Evolutionary conservation across 1,284 basidiomycete genomes (phyloP), one percentile per base, ranked within the genome.

Genomic region (Rhodotorula sp.): DNA sequence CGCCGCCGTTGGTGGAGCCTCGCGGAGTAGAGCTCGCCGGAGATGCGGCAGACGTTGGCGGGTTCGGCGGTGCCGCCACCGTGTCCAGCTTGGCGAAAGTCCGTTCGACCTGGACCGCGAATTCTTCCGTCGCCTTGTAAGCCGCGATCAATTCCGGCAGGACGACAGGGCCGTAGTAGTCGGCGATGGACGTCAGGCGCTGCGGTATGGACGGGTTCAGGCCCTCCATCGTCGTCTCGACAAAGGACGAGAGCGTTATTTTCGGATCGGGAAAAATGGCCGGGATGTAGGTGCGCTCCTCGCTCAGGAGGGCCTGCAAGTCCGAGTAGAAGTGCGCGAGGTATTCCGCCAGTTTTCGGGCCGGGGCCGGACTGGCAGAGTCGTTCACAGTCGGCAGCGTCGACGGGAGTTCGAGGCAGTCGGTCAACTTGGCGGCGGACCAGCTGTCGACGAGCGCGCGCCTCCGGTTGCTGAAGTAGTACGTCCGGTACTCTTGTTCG

Each of bases 401-500:
- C 0, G 21, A 21, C 20, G 49, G 62, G 18, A n/a, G 62, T 29
- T 67, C 62, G 58, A 31, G 29, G 49, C 73, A 77, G 47, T 79
- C 78, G 34, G 58, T 46, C 26, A 80, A 72, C 21, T 64, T 70
- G 39, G 76, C 74, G 15, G 58, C 21, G 73, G 87, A 84, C 94
- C 94, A 97, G 65, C 86, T 78, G 23, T 87, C 82, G 57, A 91
- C 84, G 20, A 96, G 80, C 10, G 84, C 78, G 18, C 86, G 84
- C 64, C 91, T 85, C 59, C 92, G 85, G 6, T 91, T 90, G 12
- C 91, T 91, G 80, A 93, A 92, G 83, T 97, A 97, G 80, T 95
- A 96, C 79, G 91, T 90, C 73, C 91, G 87, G 81, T 95, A 97
- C 81, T 97, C 94, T 18, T 87, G 85, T 80, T 92, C 92, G 58